Evolutionary conservation across 768 basidiomycete species (phyloP).

Genomic region (Ramaria rubella): DNA sequence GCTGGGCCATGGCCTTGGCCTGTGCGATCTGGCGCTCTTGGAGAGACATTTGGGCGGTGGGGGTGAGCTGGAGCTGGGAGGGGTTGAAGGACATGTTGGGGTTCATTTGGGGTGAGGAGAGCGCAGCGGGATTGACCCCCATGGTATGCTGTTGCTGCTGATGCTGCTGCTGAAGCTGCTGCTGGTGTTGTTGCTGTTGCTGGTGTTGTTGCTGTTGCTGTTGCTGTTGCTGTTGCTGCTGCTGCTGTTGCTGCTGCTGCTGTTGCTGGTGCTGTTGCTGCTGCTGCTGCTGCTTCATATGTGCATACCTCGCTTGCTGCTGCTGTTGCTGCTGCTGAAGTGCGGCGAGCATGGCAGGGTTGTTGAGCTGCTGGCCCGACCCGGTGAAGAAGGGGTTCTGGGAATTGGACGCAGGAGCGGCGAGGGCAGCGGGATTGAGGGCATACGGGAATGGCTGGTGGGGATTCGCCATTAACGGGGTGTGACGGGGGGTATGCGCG

Average conservation of each 20-base stretch:
- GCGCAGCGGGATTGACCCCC: conserved; percentile 11
- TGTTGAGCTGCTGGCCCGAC: background rate
- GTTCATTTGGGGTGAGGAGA: background rate
- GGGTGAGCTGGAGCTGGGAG: background rate
- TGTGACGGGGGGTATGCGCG: background rate
- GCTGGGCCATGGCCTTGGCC: background rate
- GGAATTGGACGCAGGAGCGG: background rate
- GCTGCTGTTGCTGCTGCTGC: conserved; percentile 6
- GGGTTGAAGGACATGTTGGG: background rate
- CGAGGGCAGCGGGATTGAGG: background rate
- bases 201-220: conserved; percentile 10
- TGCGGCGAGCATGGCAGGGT: background rate
- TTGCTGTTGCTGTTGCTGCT: conserved; percentile 13
- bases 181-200: conserved; percentile 14
- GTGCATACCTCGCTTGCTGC: conserved; percentile 16
- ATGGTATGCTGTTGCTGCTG: conserved; percentile 14
- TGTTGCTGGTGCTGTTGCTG: conserved; percentile 10
- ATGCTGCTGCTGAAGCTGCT: conserved; percentile 12
- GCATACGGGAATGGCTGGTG: background rate
- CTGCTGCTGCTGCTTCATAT: conserved; percentile 14
- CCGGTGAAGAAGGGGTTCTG: background rate
- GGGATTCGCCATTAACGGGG: background rate
- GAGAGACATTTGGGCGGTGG: background rate
- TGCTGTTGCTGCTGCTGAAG: background rate
- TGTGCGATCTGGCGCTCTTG: background rate